A percentile compares a stretch with the other conserved stretches of the same genome.
These are phyloP conservation scores for Kappamyces sp. DNA, from an alignment of 192 early-diverging fungal genomes.

Conservation along the genomic window DNA sequence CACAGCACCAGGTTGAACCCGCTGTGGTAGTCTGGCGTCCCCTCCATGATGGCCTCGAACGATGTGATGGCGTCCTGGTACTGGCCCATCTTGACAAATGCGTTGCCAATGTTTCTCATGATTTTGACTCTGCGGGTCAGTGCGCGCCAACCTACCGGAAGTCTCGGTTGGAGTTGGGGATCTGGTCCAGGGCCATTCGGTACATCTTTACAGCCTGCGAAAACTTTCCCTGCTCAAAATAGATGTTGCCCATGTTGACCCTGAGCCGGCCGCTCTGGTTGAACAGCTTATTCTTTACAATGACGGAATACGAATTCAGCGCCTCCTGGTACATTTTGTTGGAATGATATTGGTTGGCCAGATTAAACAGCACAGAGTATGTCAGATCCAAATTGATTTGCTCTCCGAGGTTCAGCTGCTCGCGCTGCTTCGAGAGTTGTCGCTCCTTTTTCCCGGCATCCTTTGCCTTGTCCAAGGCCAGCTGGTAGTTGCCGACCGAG, in stretches of 20 bases:
- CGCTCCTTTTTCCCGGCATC: slow-evolving; percentile 54
- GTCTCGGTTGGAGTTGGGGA: slow-evolving; percentile 48
- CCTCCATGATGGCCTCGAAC: slow-evolving; percentile 55
- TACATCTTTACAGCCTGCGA: slow-evolving; percentile 61
- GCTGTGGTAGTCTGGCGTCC: slow-evolving; percentile 48
- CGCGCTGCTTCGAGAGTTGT: slow-evolving; percentile 44
- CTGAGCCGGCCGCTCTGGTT: slow-evolving; percentile 50
- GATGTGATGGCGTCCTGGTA: slow-evolving; percentile 57
- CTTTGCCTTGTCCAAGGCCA: slow-evolving; percentile 54
- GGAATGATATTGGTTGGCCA: slow-evolving; percentile 51
- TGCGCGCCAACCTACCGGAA: slow-evolving; percentile 30
- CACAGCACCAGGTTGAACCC: slow-evolving; percentile 58
- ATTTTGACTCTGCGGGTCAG: slow-evolving; percentile 39
- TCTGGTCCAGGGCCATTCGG: slow-evolving; percentile 58
- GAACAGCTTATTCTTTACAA: slow-evolving; percentile 61
- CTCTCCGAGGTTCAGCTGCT: slow-evolving; percentile 44
- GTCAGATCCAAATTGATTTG: slow-evolving; percentile 56
- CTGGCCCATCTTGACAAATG: slow-evolving; percentile 51
- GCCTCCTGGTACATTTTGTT: slow-evolving; percentile 60
- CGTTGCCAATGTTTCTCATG: slow-evolving; percentile 55
- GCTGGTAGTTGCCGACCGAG: slow-evolving; percentile 35
- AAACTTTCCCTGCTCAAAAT: slow-evolving; percentile 54
- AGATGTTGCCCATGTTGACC: slow-evolving; percentile 63
- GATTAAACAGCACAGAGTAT: slow-evolving; percentile 55
- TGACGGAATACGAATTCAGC: slow-evolving; percentile 48